phyloP scores from a whole-genome alignment of 108 stramenopile species.

The Skeletonema menzelii region DNA sequence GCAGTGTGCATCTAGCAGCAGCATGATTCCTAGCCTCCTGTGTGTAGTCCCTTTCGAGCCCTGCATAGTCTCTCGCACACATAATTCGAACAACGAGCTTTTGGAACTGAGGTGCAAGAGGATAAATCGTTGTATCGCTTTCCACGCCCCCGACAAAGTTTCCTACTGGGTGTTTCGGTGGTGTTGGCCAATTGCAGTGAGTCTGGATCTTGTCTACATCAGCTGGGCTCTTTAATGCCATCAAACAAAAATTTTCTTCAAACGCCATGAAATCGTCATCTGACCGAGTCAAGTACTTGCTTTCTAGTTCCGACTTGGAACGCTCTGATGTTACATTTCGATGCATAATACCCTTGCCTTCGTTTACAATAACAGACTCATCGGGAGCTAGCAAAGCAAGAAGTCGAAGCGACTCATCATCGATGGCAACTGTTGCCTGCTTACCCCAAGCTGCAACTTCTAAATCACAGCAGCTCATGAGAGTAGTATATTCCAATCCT shows the following conservation, averaged over 20 bases:
- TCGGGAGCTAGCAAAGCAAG: conserved; percentile 14
- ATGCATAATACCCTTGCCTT: background rate
- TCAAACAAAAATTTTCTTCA: conserved; percentile 1
- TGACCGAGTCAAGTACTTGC: background rate
- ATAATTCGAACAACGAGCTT: conserved; percentile 9
- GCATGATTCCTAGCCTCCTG: conserved; percentile 27
- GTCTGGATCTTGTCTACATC: conserved; percentile 11
- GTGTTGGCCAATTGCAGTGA: conserved; percentile 16
- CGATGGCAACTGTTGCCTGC: conserved; percentile 2
- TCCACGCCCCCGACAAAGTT: conserved; percentile 14
- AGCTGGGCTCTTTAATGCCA: conserved; percentile 8
- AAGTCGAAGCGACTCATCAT: background rate
- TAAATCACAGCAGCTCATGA: conserved; percentile 28
- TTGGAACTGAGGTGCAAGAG: conserved; percentile 14
- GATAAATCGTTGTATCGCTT: conserved; percentile 7
- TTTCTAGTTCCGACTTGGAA: background rate
- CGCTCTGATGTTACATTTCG: background rate
- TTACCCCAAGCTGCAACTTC: conserved; percentile 14
- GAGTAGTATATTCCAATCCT: conserved; percentile 15
- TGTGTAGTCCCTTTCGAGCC: conserved; percentile 19
- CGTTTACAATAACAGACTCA: conserved; percentile 17
- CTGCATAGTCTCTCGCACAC: conserved; percentile 19
- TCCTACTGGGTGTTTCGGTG: conserved; percentile 15
- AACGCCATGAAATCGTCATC: conserved; percentile 8
- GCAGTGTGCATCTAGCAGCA: conserved; percentile 7